These are phyloP conservation scores for Alternaria metachromatica DNA, from an alignment of 2,329 filamentous ascomycete species.

Conservation along the genomic window DNA sequence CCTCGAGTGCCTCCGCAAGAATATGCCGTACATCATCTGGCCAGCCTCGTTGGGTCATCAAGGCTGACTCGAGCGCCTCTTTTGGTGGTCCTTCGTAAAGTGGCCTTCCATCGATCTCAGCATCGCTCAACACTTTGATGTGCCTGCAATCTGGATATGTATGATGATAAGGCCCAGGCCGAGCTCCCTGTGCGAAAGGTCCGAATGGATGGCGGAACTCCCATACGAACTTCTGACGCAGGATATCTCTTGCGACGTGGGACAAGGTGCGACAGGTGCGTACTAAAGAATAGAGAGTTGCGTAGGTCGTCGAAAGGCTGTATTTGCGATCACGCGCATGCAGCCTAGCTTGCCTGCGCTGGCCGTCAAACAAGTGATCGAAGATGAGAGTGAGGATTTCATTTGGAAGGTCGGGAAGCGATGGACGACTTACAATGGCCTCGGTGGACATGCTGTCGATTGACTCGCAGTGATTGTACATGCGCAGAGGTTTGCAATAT, in stretches of 20 bases:
- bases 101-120: neutral
- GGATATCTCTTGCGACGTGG: neutral
- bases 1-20: too few relatives aligned
- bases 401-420: neutral
- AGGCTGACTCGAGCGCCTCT: neutral
- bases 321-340: neutral
- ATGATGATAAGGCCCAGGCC: rapidly evolving
- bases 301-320: neutral
- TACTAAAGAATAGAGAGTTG: neutral
- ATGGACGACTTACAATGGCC: neutral
- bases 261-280: neutral
- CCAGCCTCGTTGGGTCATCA: neutral
- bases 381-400: neutral
- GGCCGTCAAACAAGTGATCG: neutral
- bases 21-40: neutral
- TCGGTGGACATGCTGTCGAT: neutral
- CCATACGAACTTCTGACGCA: neutral
- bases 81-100: neutral
- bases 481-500: neutral
- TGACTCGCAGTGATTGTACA: neutral
- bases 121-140: neutral
- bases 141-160: neutral
- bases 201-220: neutral
- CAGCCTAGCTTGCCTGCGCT: neutral
- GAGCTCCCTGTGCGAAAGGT: neutral